These are phyloP conservation scores for Pseudoscleropodium purum DNA, from an alignment of 225 moss, liverwort and hornwort genomes.

Conservation along the genomic window DNA sequence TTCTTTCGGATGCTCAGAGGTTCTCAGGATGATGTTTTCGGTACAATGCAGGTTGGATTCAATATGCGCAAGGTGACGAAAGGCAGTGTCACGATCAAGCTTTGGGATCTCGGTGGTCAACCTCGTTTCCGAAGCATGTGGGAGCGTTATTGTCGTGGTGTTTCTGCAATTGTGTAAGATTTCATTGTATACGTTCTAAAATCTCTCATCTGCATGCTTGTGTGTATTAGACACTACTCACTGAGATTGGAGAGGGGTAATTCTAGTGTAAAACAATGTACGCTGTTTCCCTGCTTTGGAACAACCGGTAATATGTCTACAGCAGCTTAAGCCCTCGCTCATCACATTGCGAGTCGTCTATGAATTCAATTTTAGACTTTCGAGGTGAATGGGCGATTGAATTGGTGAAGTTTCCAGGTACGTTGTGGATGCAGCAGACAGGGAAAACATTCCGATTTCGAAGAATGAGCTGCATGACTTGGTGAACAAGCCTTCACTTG, in stretches of 20 bases:
- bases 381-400: background rate
- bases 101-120: conserved; percentile 96
- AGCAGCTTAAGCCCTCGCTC: background rate
- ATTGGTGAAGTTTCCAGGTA: conserved; percentile 40
- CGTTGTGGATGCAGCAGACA: conserved; percentile 81
- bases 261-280: background rate
- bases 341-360: background rate
- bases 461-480: conserved; percentile 83
- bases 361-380: background rate
- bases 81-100: conserved; percentile 89
- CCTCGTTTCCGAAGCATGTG: conserved; percentile 98
- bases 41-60: conserved; percentile 68
- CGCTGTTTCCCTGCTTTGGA: background rate
- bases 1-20: background rate
- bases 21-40: background rate
- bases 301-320: background rate
- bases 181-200: background rate
- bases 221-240: background rate
- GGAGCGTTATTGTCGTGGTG: conserved; percentile 89
- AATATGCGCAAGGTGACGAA: conserved; percentile 94
- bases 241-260: background rate
- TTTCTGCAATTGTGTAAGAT: conserved; percentile 91
- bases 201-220: background rate
- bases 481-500: conserved; percentile 72
- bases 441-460: conserved; percentile 62